Evolutionary conservation across 371 early-diverging fungal genomes (phyloP).

Genomic region (Mucor racemosus): DNA sequence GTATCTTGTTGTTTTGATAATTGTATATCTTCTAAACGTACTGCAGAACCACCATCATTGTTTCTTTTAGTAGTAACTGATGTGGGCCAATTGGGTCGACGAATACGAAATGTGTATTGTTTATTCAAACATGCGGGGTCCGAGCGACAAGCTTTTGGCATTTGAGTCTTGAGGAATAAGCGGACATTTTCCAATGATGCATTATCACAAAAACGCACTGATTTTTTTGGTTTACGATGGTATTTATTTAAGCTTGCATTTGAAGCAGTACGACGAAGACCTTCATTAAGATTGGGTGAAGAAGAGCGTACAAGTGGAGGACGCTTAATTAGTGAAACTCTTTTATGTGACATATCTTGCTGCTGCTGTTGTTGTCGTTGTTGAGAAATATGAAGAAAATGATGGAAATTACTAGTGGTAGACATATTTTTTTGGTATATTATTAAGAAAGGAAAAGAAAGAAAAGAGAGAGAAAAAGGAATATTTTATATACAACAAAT

Average conservation of each 20-base stretch:
- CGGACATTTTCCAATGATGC: constrained; percentile 62
- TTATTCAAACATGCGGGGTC: constrained; percentile 37
- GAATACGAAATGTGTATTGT: constrained; percentile 14
- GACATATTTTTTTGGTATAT: constrained; percentile 8
- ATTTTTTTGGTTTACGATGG: constrained; percentile 31
- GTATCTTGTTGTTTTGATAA: constrained; percentile 12
- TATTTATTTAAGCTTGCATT: constrained; percentile 10
- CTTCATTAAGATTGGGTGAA: constrained; percentile 3
- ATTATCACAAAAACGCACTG: constrained; percentile 41
- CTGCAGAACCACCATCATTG: constrained; percentile 5
- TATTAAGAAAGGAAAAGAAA: constrained; percentile 4
- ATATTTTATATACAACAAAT: background rate
- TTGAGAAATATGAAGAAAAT: background rate
- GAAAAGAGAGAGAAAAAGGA: background rate
- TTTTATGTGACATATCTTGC: background rate
- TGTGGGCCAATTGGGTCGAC: constrained; percentile 37
- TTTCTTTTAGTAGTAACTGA: background rate
- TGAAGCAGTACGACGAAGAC: constrained; percentile 5
- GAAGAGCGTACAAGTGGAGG: constrained; percentile 27
- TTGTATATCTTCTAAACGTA: constrained; percentile 38
- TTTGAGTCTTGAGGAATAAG: constrained; percentile 61
- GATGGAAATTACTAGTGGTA: background rate
- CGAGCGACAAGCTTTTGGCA: constrained; percentile 53
- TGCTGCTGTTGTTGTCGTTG: background rate
- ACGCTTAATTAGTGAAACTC: constrained; percentile 21